Base-by-base conservation (phyloP, 2,329 filamentous ascomycete species). In the Xylaria sp. region DNA sequence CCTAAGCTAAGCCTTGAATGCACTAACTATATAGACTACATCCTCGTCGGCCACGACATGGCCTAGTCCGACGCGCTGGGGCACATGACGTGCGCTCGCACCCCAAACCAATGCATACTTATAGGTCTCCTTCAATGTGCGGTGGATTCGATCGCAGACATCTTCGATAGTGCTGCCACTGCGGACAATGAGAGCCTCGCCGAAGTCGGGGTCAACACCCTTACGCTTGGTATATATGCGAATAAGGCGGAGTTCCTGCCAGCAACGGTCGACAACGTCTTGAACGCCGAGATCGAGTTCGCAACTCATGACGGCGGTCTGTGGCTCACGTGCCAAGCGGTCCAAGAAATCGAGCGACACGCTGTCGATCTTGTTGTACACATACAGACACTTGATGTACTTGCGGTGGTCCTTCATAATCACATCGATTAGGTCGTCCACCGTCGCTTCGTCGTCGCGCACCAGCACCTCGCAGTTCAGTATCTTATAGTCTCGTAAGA, bases 361-460 rank as follows among this genome's bases (percentile, higher is more conserved):
- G 79, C 89, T 91, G 83, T 99, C 96, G 83, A 99, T 97, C 84
- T 99, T 99, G 91, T 99, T 99, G 89, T 99, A 99, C 38, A 98
- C 95, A 82, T 99, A 99, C 38, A 99, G 87, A 78, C 93, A 91
- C 79, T 86, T 89, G 84, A 99, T 97, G 85, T 99, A 99, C 81
- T 97, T 99, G 78, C 96, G 87, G 84, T 99, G 96, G 79, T 97
- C 93, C 81, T 96, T 97, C 95, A 98, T 98, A 82, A 99, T 97
- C 70, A 97, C 94, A 80, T 99, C 96, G 83, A 99, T 99, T 80
- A 99, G 92, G 81, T 99, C 95, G 83, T 99, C 96, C 42, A 99
- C 94, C 0, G 96, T 98, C 48, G 92, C 93, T 79, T 97, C 90
- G 78, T 99, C 96, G 79, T 99, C 96, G 75, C 96, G 92, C 17